Evolutionary conservation across 352 stramenopile species (phyloP).

Genomic region (Pythium plurisporium): DNA sequence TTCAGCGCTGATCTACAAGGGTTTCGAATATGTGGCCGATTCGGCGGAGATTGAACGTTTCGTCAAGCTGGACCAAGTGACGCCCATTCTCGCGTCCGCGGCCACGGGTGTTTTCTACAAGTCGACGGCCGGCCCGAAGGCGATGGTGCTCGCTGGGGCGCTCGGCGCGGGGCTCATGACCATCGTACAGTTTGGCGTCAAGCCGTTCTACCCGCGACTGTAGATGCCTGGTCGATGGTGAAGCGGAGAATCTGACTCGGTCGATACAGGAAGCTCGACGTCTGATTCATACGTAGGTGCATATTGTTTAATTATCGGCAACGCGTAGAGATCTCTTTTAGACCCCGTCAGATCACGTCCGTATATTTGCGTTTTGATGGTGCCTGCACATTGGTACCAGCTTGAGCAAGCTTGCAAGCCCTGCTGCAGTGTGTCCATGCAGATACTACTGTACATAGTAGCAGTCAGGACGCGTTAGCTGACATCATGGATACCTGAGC

Average conservation of each 20-base stretch:
- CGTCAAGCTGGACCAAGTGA: conserved; percentile 80
- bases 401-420: no score
- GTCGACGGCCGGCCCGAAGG: conserved; percentile 75
- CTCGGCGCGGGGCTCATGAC: conserved; percentile 80
- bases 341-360: neutral
- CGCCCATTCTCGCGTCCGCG: conserved; percentile 75
- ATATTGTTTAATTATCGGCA: conserved; percentile 21
- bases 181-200: conserved; percentile 81
- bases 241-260: neutral
- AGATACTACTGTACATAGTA: no score
- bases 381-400: no score
- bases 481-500: no score
- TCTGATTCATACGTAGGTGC: conserved; percentile 1
- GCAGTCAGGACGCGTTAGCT: no score
- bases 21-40: conserved; percentile 77
- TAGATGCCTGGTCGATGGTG: no score
- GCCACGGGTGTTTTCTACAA: conserved; percentile 86
- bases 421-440: no score
- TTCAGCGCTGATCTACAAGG: conserved; percentile 84
- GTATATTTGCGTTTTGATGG: no score
- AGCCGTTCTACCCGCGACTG: conserved; percentile 77
- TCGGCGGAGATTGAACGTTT: conserved; percentile 78
- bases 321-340: conserved; percentile 5
- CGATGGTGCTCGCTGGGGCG: conserved; percentile 77
- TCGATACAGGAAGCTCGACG: neutral